Evolutionary conservation across 2,329 filamentous ascomycete species (phyloP).

Genomic region (Chrysoporthe cubensis): DNA sequence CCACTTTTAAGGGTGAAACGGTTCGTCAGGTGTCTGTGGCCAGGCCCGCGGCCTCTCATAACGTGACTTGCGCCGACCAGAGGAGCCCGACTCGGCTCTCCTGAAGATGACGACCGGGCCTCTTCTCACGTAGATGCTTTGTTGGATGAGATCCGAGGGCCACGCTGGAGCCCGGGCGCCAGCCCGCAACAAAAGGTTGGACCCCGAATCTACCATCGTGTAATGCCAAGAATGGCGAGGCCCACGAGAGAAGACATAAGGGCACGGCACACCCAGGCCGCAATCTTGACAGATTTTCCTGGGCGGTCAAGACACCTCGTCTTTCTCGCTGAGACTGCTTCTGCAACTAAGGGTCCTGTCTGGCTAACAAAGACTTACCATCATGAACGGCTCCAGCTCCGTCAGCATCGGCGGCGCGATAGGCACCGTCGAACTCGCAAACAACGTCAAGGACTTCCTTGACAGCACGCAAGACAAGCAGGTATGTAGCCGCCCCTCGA

Average conservation of each 20-base stretch:
- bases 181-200: background rate
- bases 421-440: constrained; percentile 7
- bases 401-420: constrained; percentile 7
- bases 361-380: background rate
- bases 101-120: background rate
- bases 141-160: background rate
- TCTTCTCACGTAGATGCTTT: background rate
- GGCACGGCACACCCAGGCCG: background rate
- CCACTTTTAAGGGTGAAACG: background rate
- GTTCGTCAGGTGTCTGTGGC: background rate
- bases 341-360: background rate
- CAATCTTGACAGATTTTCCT: background rate
- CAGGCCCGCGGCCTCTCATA: background rate
- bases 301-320: background rate
- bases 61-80: background rate
- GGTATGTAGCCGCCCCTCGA: background rate
- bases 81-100: background rate
- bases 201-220: background rate
- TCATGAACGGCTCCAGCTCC: background rate
- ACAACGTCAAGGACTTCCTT: constrained; percentile 7
- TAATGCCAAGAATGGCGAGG: background rate
- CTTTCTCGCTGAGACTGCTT: background rate
- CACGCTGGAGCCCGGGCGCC: background rate
- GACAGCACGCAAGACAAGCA: constrained; percentile 10
- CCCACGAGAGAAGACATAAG: background rate